phyloP scores from a whole-genome alignment of 1,139 yeast species.

The Saccharomycopsis crataegensis region DNA sequence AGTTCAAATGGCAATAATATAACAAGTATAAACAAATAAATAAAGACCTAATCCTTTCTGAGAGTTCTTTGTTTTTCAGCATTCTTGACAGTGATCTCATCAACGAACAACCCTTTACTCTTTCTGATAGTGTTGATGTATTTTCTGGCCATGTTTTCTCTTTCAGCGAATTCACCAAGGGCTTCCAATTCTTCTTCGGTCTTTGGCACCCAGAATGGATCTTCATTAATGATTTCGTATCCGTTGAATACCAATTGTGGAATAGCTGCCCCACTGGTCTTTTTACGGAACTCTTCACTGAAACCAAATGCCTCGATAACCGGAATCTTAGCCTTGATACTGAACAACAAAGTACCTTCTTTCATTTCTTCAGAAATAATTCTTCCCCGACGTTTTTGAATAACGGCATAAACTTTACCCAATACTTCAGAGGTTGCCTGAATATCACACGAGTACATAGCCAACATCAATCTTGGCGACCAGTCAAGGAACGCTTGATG shows the following conservation, averaged over 20 bases:
- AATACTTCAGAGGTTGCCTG: conserved; percentile 93
- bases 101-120: conserved; percentile 84
- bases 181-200: conserved; percentile 95
- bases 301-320: conserved; percentile 97
- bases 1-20: neutral
- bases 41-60: conserved; percentile 36
- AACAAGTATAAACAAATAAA: neutral
- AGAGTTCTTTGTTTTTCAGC: conserved; percentile 92
- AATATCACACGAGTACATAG: conserved; percentile 90
- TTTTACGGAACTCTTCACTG: conserved; percentile 87
- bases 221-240: conserved; percentile 76
- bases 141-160: conserved; percentile 80
- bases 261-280: conserved; percentile 94
- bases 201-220: conserved; percentile 99
- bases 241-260: conserved; percentile 93
- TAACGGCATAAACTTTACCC: conserved; percentile 93
- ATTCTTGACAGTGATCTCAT: conserved; percentile 80
- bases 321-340: conserved; percentile 78
- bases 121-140: conserved; percentile 79
- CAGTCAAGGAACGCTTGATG: conserved; percentile 64
- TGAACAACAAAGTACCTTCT: conserved; percentile 96
- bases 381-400: conserved; percentile 79
- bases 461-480: conserved; percentile 86
- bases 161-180: conserved; percentile 85
- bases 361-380: conserved; percentile 91